Conservation (phyloP, 768 basidiomycete genomes). For the Xerocomellus amylosporus region DNA sequence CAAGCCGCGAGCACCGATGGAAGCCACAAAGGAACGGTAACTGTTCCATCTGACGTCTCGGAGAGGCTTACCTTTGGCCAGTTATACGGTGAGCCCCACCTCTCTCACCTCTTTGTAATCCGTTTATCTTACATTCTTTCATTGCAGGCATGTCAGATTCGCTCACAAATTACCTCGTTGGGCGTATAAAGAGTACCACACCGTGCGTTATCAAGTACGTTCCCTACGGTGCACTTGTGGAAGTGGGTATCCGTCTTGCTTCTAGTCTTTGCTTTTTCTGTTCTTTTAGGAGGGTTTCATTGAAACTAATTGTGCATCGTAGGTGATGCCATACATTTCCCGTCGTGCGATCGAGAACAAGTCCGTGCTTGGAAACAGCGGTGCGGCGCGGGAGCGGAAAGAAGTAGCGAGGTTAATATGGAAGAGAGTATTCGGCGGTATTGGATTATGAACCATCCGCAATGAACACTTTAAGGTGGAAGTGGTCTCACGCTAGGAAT, state of each 20-base stretch:
- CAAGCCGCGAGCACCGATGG: constrained; percentile 9
- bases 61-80: constrained; percentile 77
- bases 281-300: no score
- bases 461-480: not conserved
- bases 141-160: constrained; percentile 79
- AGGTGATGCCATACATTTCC: constrained; percentile 89
- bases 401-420: constrained; percentile 28
- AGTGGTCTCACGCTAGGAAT: not conserved
- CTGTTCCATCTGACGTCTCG: constrained; percentile 51
- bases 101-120: not conserved
- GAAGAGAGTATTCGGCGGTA: constrained; percentile 31
- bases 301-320: not conserved
- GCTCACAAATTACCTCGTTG: constrained; percentile 67
- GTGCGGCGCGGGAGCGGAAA: constrained; percentile 44
- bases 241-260: constrained; percentile 38
- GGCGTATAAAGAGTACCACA: constrained; percentile 45
- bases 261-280: not conserved
- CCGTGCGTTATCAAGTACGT: constrained; percentile 85
- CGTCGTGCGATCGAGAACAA: constrained; percentile 93
- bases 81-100: constrained; percentile 62
- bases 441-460: constrained; percentile 18
- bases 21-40: constrained; percentile 31
- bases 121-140: not conserved
- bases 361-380: constrained; percentile 72
- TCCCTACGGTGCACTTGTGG: constrained; percentile 70